phyloP scores from a whole-genome alignment of 495 filamentous ascomycete genomes.

The Podospora didyma region DNA sequence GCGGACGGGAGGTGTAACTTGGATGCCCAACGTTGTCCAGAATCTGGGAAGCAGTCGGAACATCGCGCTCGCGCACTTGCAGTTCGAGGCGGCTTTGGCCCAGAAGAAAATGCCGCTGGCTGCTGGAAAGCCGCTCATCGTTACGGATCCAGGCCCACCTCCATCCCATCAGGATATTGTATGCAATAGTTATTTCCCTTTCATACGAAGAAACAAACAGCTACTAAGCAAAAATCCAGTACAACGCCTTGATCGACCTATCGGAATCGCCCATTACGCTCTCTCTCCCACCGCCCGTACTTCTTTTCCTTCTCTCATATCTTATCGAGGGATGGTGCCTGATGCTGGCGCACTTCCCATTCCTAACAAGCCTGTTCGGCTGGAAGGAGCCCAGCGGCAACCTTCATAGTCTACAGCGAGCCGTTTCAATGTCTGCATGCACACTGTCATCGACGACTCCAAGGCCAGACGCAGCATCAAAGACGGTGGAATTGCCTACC shows the following conservation, averaged over 20 bases:
- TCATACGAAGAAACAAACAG: too few species aligned
- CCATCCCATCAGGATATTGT: constrained; percentile 16
- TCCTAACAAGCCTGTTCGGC: constrained; percentile 34
- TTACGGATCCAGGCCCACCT: constrained; percentile 37
- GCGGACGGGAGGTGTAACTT: constrained; percentile 24
- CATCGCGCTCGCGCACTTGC: constrained; percentile 53
- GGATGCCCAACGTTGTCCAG: constrained; percentile 48
- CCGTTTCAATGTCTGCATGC: constrained; percentile 41
- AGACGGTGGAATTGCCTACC: constrained; percentile 52
- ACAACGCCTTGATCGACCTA: too few species aligned
- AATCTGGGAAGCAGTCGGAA: constrained; percentile 54
- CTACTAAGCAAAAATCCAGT: too few species aligned
- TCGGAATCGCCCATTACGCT: constrained; percentile 21
- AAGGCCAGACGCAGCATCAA: constrained; percentile 42
- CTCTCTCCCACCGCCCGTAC: constrained; percentile 34
- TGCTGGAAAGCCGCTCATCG: constrained; percentile 39
- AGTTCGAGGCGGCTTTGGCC: constrained; percentile 51
- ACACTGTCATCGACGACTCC: constrained; percentile 45
- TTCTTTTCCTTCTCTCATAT: constrained; percentile 45
- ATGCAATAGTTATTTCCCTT: constrained; percentile 12
- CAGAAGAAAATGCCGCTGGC: constrained; percentile 28
- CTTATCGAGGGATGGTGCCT: constrained; percentile 40
- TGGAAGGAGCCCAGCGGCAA: constrained; percentile 28
- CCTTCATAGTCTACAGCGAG: constrained; percentile 48
- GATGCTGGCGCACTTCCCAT: constrained; percentile 25